Evolutionary conservation across 305 asterid species (phyloP), one percentile per base, ranked within the genome.

Genomic region (Nicotiana rustica): DNA sequence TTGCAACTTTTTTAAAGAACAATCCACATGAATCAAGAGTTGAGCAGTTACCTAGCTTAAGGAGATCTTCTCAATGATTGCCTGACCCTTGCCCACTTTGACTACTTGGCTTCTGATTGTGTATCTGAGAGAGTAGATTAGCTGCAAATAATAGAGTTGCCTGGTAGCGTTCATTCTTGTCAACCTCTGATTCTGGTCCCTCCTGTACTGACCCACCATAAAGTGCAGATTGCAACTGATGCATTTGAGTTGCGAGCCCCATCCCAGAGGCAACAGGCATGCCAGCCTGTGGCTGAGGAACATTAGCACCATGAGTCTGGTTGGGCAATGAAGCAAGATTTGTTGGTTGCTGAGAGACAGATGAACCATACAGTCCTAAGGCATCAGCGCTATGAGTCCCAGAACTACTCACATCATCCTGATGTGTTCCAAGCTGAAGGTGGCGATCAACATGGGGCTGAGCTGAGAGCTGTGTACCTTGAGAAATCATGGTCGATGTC

Each of bases 61-160:
- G 85, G 79, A 83, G 56, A 70, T 36, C 82, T 21, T 83, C 17
- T 93, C 88, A 94, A 61, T 86, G 93, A 82, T 81, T 87, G 85
- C 95, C 93, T 8, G 94, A 89, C 82, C 97, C 97, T 77, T 90
- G 92, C 83, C 93, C 93, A 71, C 90, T 86, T 82, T 91, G 96
- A 86, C 89, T 84, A 81, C 89, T 94, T 10, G 92, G 86, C 69
- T 94, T 95, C 78, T 94, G 97, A 85, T 92, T 97, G 84, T 93
- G 95, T 84, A 96, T 93, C 86, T 87, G 89, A 25, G 93, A 88
- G 65, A 96, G 96, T 77, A 96, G 98, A 86, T 92, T 92, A 44
- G 98, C 99, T 3, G 99, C 98, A 92, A 95, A 95, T 57, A 91
- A 44, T 83, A 96, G 86, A 14, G 99, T 96, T 19, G 96, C 83